These are phyloP conservation scores for Yamadazyma paraphyllophila DNA, from an alignment of 805 yeast species.

Conservation along the genomic window DNA sequence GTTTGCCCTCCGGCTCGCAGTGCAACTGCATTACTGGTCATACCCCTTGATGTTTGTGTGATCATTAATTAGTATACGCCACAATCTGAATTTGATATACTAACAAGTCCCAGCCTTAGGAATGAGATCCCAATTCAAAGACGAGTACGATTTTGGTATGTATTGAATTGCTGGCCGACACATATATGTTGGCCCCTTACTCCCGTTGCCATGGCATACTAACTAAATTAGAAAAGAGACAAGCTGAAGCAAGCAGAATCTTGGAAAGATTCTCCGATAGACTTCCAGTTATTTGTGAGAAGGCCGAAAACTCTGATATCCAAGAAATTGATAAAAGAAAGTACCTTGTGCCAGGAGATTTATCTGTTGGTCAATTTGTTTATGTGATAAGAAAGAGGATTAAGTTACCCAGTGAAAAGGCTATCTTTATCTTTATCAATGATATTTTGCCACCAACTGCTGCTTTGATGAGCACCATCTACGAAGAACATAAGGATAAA, in stretches of 20 bases:
- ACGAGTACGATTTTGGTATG: slow-evolving; percentile 77
- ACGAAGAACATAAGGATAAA: slow-evolving; percentile 95
- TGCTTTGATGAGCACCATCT: slow-evolving; percentile 90
- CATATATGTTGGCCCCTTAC: too few species aligned
- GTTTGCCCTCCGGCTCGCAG: too few species aligned
- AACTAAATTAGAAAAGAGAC: slow-evolving; percentile 63
- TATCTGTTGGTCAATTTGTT: slow-evolving; percentile 97
- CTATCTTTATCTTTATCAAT: slow-evolving; percentile 94
- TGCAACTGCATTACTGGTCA: background rate
- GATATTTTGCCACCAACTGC: slow-evolving; percentile 98
- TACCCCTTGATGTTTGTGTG: background rate
- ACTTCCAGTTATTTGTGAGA: slow-evolving; percentile 95
- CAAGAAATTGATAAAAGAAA: slow-evolving; percentile 97
- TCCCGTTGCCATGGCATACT: background rate
- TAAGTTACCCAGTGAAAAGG: slow-evolving; percentile 94
- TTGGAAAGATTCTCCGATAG: slow-evolving; percentile 86
- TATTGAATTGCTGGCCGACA: too few species aligned
- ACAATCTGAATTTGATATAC: slow-evolving; percentile 1
- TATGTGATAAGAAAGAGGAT: slow-evolving; percentile 96
- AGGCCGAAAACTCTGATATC: slow-evolving; percentile 93
- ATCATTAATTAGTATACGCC: background rate
- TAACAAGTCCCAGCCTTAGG: slow-evolving; percentile 2
- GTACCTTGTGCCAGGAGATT: slow-evolving; percentile 92
- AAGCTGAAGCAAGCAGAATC: slow-evolving; percentile 91
- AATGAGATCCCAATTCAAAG: slow-evolving; percentile 92